phyloP scores from a whole-genome alignment of 805 yeast genomes.

The Barnettozyma salicaria region DNA sequence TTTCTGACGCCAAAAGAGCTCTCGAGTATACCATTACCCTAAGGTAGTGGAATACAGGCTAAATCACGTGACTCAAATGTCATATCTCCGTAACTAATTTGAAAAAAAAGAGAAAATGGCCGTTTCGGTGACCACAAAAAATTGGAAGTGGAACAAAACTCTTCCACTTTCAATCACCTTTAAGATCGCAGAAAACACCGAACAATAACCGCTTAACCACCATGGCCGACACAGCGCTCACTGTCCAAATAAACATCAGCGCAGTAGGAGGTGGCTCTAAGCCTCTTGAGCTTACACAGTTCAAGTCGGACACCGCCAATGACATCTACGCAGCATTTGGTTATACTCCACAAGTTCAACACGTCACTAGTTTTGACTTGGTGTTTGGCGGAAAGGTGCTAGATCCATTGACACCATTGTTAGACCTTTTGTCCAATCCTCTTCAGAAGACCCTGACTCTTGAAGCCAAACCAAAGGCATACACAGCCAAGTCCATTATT shows the following conservation, averaged over 20 bases:
- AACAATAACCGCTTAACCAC: neutral
- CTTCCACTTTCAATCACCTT: neutral
- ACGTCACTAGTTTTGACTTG: constrained; percentile 55
- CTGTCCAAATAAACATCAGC: constrained; percentile 7
- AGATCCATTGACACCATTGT: constrained; percentile 23
- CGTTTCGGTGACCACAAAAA: no score
- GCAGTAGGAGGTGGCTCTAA: constrained; percentile 8
- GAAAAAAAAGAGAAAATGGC: no score
- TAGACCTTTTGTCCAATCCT: no score
- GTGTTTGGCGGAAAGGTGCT: constrained; percentile 31
- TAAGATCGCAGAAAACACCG: neutral
- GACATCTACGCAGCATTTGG: constrained; percentile 55
- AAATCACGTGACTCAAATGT: no score
- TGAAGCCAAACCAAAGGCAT: constrained; percentile 46
- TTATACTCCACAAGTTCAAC: constrained; percentile 51
- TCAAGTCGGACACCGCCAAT: constrained; percentile 40
- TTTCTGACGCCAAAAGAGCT: no score
- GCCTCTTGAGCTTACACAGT: constrained; percentile 17
- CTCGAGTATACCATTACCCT: no score
- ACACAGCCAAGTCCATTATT: constrained; percentile 53
- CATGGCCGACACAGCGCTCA: constrained; percentile 8
- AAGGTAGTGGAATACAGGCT: no score
- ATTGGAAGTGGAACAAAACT: no score
- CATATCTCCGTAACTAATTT: no score
- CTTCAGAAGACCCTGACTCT: constrained; percentile 34